phyloP scores from a whole-genome alignment of 768 basidiomycete genomes.

The Lactarius deliciosus region DNA sequence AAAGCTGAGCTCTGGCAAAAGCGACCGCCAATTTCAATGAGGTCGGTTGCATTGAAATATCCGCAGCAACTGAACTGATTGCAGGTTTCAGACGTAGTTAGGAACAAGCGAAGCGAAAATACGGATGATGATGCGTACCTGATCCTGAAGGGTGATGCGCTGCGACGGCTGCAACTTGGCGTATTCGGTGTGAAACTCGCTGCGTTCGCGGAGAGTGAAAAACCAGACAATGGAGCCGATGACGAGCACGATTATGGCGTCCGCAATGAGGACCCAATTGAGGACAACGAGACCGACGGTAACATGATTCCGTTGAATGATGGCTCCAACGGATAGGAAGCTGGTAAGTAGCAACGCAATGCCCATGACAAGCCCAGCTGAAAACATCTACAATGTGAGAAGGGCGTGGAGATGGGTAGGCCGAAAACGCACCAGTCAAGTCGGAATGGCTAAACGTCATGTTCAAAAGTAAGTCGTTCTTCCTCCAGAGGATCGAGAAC shows the following conservation, averaged over 20 bases:
- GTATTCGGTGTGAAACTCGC: constrained; percentile 65
- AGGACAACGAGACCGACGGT: constrained; percentile 70
- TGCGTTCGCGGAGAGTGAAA: constrained; percentile 69
- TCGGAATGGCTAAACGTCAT: constrained; percentile 60
- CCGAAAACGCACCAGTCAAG: constrained; percentile 52
- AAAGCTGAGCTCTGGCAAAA: constrained; percentile 52
- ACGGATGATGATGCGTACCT: constrained; percentile 44
- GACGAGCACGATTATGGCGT: constrained; percentile 58
- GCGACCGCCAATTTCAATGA: constrained; percentile 55
- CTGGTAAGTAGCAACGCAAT: constrained; percentile 66
- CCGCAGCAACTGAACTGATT: constrained; percentile 79
- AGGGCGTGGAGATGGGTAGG: neutral
- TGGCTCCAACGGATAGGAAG: constrained; percentile 65
- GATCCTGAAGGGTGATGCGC: constrained; percentile 66
- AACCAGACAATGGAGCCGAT: constrained; percentile 81
- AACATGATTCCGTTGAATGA: constrained; percentile 68
- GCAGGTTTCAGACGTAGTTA: neutral
- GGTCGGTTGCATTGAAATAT: constrained; percentile 59
- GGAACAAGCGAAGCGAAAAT: neutral
- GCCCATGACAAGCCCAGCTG: constrained; percentile 73
- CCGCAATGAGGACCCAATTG: constrained; percentile 70
- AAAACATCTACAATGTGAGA: neutral
- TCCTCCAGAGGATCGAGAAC: constrained; percentile 70
- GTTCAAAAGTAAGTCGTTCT: constrained; percentile 68
- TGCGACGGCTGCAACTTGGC: constrained; percentile 43